phyloP scores from a whole-genome alignment of 805 yeast species.

The Candida hispaniensis region DNA sequence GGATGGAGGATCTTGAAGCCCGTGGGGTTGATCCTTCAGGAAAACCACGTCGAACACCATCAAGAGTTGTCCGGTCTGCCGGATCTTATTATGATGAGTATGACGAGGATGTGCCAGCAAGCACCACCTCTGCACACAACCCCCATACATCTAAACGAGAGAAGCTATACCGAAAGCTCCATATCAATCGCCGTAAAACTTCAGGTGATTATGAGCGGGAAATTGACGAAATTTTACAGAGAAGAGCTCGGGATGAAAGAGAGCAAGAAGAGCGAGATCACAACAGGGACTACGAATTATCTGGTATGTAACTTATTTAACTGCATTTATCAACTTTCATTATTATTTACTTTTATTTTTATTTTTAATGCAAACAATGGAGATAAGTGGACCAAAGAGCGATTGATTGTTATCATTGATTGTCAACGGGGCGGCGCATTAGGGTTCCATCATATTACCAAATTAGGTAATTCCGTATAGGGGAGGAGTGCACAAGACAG shows the following conservation, averaged over 20 bases:
- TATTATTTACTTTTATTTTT: too few relatives aligned
- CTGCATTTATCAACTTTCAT: too few relatives aligned
- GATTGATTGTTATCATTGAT: too few relatives aligned
- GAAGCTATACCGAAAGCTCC: constrained; percentile 24
- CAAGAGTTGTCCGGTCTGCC: constrained; percentile 9
- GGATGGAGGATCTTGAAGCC: constrained; percentile 15
- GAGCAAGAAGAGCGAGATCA: constrained; percentile 9
- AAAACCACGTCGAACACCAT: constrained; percentile 12
- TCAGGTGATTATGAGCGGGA: constrained; percentile 29
- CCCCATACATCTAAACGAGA: constrained; percentile 15
- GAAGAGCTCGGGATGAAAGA: constrained; percentile 28
- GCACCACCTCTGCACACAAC: constrained; percentile 1
- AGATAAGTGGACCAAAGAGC: too few relatives aligned
- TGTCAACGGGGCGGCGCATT: too few relatives aligned
- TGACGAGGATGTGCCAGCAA: constrained; percentile 4
- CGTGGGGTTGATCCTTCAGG: constrained; percentile 4
- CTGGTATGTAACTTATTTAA: too few relatives aligned
- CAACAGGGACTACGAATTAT: too few relatives aligned
- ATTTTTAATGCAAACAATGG: too few relatives aligned
- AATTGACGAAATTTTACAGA: constrained; percentile 29
- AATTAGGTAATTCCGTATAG: too few relatives aligned
- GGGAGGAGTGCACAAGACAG: too few relatives aligned
- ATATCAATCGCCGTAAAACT: constrained; percentile 22
- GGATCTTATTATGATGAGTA: constrained; percentile 8
- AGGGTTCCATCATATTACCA: too few relatives aligned